Evolutionary conservation across 1,284 basidiomycete species (phyloP).

Genomic region (Cryptococcus sp.): DNA sequence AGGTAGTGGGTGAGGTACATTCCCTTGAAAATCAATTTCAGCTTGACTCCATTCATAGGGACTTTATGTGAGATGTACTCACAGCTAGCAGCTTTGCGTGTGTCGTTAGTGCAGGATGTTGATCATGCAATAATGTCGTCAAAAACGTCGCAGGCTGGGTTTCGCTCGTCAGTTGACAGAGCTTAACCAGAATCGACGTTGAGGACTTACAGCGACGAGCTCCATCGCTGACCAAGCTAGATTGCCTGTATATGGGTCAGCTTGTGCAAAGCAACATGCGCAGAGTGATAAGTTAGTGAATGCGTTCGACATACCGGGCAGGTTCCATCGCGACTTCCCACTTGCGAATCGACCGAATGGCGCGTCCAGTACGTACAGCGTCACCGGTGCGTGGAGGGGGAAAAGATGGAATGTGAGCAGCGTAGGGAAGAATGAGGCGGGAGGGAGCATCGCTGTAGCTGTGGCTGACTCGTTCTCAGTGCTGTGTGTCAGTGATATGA

Average conservation of each 20-base stretch:
- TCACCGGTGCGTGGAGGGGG: slow-evolving; percentile 52
- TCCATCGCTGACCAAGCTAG: slow-evolving; percentile 85
- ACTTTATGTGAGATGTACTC: not conserved
- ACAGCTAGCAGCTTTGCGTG: slow-evolving; percentile 62
- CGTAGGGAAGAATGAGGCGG: slow-evolving; percentile 31
- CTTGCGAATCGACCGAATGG: slow-evolving; percentile 74
- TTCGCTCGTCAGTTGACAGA: not conserved
- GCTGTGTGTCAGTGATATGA: too few relatives aligned
- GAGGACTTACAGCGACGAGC: slow-evolving; percentile 66
- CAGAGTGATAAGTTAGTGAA: not conserved
- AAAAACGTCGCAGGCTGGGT: slow-evolving; percentile 58
- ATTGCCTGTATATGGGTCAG: slow-evolving; percentile 41
- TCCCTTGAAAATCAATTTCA: slow-evolving; percentile 14
- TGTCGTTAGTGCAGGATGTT: slow-evolving; percentile 46
- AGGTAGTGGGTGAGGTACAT: slow-evolving; percentile 77
- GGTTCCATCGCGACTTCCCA: slow-evolving; percentile 57
- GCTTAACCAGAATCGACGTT: too few relatives aligned
- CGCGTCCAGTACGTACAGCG: slow-evolving; percentile 60
- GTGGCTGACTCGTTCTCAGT: too few relatives aligned
- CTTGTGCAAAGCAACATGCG: too few relatives aligned
- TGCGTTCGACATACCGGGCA: slow-evolving; percentile 58
- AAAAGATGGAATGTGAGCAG: slow-evolving; percentile 51
- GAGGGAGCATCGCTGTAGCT: slow-evolving; percentile 4
- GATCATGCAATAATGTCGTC: slow-evolving; percentile 25
- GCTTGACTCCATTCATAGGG: too few relatives aligned